Percentiles rank a stretch among this genome's conserved stretches.
These are phyloP conservation scores for Fusarium buharicum DNA, from an alignment of 2,329 filamentous ascomycete genomes.

Conservation along the genomic window DNA sequence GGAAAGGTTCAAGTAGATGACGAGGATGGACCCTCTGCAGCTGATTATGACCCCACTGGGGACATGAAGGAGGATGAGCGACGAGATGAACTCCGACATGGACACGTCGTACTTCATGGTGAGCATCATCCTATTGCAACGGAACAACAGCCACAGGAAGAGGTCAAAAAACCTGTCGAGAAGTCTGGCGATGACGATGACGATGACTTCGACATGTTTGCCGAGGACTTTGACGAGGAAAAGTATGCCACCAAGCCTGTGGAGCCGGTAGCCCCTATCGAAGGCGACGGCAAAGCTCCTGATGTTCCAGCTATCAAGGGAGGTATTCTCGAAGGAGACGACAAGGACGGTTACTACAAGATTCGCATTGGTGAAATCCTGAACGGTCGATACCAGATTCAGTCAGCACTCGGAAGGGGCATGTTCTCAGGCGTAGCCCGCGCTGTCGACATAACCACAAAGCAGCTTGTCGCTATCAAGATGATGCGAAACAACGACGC, in stretches of 20 bases:
- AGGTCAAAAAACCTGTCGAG: constrained; percentile 43
- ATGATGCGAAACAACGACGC: constrained; percentile 97
- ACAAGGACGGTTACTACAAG: constrained; percentile 96
- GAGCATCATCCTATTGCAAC: constrained; percentile 50
- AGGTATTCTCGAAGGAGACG: constrained; percentile 90
- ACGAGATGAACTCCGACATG: constrained; percentile 72
- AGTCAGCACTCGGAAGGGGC: constrained; percentile 87
- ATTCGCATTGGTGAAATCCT: constrained; percentile 91
- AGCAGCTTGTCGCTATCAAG: constrained; percentile 90
- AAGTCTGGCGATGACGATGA: constrained; percentile 60
- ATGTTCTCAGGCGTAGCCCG: constrained; percentile 98
- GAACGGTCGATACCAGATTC: constrained; percentile 88
- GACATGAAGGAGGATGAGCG: constrained; percentile 88
- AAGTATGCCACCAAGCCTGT: constrained; percentile 67
- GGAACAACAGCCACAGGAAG: constrained; percentile 42
- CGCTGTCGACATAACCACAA: constrained; percentile 79
- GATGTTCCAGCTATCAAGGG: constrained; percentile 71
- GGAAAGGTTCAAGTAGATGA: constrained; percentile 55
- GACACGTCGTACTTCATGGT: constrained; percentile 63
- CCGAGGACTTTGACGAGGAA: constrained; percentile 77
- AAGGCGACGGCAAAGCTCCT: constrained; percentile 58
- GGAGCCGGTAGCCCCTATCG: constrained; percentile 48
- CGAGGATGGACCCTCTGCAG: constrained; percentile 85
- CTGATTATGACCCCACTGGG: constrained; percentile 88
- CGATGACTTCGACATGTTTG: constrained; percentile 82